phyloP scores from a whole-genome alignment of 345 rosid species.

The Gossypium sturtianum region DNA sequence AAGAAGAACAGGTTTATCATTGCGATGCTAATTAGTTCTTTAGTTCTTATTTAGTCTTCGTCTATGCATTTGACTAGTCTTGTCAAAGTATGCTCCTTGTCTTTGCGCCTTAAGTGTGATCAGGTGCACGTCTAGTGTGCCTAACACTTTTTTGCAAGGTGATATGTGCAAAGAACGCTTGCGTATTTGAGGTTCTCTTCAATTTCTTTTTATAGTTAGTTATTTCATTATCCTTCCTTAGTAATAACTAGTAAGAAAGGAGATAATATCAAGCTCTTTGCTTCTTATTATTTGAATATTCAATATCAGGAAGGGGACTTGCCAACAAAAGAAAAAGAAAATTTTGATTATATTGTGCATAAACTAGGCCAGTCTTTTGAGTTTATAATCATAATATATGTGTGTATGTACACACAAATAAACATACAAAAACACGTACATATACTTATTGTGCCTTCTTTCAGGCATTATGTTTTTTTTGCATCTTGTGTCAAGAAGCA shows the following conservation, averaged over 20 bases:
- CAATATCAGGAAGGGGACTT: neutral
- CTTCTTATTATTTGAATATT: neutral
- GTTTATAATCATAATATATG: neutral
- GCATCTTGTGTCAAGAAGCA: neutral
- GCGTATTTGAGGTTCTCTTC: neutral
- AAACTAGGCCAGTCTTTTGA: neutral
- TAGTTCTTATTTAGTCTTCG: neutral
- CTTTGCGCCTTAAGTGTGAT: neutral
- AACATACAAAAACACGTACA: neutral
- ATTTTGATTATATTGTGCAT: neutral
- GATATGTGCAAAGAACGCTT: neutral
- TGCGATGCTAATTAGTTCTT: neutral
- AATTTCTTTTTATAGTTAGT: neutral
- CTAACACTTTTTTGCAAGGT: neutral
- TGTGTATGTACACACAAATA: neutral
- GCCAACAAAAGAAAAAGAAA: neutral
- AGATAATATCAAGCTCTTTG: neutral
- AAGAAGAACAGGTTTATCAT: constrained; percentile 80
- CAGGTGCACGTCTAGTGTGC: neutral
- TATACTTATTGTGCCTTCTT: neutral
- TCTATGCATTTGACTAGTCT: neutral
- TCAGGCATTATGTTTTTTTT: neutral
- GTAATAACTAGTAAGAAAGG: neutral
- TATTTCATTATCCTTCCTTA: neutral
- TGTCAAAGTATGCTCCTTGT: neutral